These are phyloP conservation scores for Asterophora parasitica DNA, from an alignment of 768 basidiomycete genomes.

Conservation along the genomic window DNA sequence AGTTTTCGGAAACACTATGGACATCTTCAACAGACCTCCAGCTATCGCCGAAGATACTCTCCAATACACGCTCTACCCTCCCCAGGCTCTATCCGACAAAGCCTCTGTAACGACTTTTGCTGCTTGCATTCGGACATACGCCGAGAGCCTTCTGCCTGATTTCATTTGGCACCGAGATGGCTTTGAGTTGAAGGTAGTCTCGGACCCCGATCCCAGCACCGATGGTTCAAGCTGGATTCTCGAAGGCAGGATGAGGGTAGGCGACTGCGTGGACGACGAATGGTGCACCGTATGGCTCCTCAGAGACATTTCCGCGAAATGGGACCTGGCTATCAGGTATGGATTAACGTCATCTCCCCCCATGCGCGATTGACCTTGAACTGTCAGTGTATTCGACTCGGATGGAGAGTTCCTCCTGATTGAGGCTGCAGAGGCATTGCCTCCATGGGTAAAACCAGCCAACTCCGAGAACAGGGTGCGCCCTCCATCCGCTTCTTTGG, in stretches of 20 bases:
- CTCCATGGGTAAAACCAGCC: conserved; percentile 85
- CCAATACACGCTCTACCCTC: conserved; percentile 69
- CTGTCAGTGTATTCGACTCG: conserved; percentile 67
- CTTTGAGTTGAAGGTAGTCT: conserved; percentile 70
- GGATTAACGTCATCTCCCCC: conserved; percentile 16
- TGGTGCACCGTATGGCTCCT: conserved; percentile 94
- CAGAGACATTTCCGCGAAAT: conserved; percentile 66
- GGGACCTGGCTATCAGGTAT: conserved; percentile 80
- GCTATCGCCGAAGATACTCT: conserved; percentile 85
- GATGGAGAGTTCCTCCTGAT: conserved; percentile 97
- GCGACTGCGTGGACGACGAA: conserved; percentile 97
- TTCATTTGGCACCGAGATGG: conserved; percentile 84
- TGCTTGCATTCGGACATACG: conserved; percentile 56
- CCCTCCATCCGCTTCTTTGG: conserved; percentile 26
- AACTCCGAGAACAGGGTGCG: conserved; percentile 93
- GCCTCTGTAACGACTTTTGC: conserved; percentile 61
- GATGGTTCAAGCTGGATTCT: conserved; percentile 46
- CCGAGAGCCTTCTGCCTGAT: conserved; percentile 47
- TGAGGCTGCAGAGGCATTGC: conserved; percentile 88
- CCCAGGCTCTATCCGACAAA: conserved; percentile 48
- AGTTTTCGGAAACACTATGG: conserved; percentile 30
- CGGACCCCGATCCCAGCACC: conserved; percentile 35
- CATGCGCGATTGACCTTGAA: conserved; percentile 1
- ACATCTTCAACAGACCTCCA: conserved; percentile 71
- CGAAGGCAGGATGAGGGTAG: conserved; percentile 85